These are phyloP conservation scores for Lachancea nothofagi DNA, from an alignment of 805 yeast genomes.

Conservation along the genomic window DNA sequence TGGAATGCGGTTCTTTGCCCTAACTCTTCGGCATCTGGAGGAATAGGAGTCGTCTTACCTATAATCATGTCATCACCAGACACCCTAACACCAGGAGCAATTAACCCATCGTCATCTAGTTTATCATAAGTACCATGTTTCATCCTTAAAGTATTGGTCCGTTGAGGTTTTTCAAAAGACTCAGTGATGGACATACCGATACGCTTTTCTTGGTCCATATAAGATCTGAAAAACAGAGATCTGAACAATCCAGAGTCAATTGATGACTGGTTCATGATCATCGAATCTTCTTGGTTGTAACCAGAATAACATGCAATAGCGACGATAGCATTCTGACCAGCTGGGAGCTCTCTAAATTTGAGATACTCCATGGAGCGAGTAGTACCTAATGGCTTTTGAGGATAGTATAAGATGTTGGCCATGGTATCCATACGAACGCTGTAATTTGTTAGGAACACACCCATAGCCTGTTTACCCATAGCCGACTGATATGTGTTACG, in stretches of 20 bases:
- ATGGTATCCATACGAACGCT: constrained; percentile 98
- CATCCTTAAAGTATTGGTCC: constrained; percentile 89
- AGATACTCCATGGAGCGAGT: constrained; percentile 96
- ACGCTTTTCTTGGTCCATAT: constrained; percentile 97
- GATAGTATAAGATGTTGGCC: constrained; percentile 96
- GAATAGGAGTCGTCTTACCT: constrained; percentile 98
- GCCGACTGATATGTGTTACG: constrained; percentile 99
- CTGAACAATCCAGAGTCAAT: constrained; percentile 96
- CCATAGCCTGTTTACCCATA: constrained; percentile 99
- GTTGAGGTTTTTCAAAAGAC: constrained; percentile 94
- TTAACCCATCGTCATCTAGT: constrained; percentile 95
- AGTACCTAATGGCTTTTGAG: constrained; percentile 96
- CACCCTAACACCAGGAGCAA: constrained; percentile 97
- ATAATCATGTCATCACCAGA: constrained; percentile 98
- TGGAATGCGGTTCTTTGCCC: constrained; percentile 99
- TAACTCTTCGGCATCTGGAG: constrained; percentile 97
- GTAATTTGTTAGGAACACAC: constrained; percentile 92
- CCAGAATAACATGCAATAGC: constrained; percentile 98
- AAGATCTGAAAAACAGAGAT: constrained; percentile 91
- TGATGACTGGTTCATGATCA: constrained; percentile 98
- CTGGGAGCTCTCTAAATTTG: constrained; percentile 96
- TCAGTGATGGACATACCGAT: constrained; percentile 98
- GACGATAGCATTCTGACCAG: constrained; percentile 98
- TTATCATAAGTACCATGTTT: constrained; percentile 98
- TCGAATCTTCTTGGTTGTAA: constrained; percentile 98